These are phyloP conservation scores for Collariella sp. DNA, from an alignment of 495 filamentous ascomycete species.

Conservation along the genomic window DNA sequence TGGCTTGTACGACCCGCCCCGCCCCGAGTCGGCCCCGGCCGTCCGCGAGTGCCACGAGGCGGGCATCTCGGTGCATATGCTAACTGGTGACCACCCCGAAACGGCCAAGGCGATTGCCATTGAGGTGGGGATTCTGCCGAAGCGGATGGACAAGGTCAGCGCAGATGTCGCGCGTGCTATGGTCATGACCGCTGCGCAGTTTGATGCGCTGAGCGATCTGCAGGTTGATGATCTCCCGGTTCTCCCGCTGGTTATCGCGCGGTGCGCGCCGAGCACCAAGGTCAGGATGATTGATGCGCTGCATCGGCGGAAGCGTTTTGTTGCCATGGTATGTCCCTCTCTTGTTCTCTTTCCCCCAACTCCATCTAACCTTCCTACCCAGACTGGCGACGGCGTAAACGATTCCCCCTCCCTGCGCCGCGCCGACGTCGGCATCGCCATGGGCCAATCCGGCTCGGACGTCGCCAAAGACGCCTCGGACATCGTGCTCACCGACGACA, in stretches of 20 bases:
- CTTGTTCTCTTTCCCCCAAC: background rate
- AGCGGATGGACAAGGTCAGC: conserved; percentile 45
- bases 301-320: conserved; percentile 49
- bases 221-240: conserved; percentile 50
- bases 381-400: conserved; percentile 73
- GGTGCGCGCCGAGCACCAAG: conserved; percentile 59
- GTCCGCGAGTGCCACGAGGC: conserved; percentile 60
- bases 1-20: conserved; percentile 66
- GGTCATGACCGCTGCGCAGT: conserved; percentile 55
- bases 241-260: conserved; percentile 55
- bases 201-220: conserved; percentile 49
- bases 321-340: conserved; percentile 43
- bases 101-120: conserved; percentile 70
- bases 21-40: conserved; percentile 55
- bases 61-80: conserved; percentile 71
- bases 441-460: conserved; percentile 75
- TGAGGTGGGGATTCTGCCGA: conserved; percentile 63
- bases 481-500: conserved; percentile 81
- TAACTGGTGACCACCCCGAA: conserved; percentile 70
- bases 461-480: conserved; percentile 82
- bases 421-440: conserved; percentile 78
- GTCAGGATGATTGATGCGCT: conserved; percentile 60
- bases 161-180: conserved; percentile 45
- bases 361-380: background rate
- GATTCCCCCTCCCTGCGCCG: conserved; percentile 68